Base-by-base conservation (phyloP, 352 stramenopile species). In the Pythium apleroticum region DNA sequence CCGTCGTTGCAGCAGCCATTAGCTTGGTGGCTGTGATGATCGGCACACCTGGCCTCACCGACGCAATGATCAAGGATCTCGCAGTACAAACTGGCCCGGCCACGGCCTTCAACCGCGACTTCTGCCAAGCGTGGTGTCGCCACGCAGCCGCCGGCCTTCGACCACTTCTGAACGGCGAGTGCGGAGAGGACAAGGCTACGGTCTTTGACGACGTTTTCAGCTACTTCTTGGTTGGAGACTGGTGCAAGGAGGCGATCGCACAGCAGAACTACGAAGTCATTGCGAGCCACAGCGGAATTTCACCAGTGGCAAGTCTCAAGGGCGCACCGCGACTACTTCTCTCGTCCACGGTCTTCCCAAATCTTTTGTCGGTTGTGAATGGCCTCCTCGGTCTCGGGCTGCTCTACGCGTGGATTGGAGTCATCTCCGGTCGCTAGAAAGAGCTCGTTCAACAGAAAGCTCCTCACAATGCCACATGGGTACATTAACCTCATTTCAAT, bases 381-480 rank as follows among this genome's bases (percentile, higher is more conserved):
- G 8, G 33, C 12, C 12, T 41, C 33, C 8, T 41, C 11, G 33
- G 33, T 11, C 8, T 41, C 33, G 12, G 3, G 8, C 8, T 41
- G 8, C 33, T 41, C 33, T 41, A 4, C 12, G 8, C 8, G 12
- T 41, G 33, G 33, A 17, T 41, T 33, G 30, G 30, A 33, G 4
- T 33, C 9, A 9, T 33, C 9, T 33, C 30, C 30, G 4, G 30
- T 33, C 30, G 4, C 4, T 33, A n/a, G n/a, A n/a, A n/a, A n/a
- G 30, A 33, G 9, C 30, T 33, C 30, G 4, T 33, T 9, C 30
- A 33, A 33, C n/a, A n/a, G n/a, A n/a, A n/a, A 35, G 30, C 41
- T 28, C n/a, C 43, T 50, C n/a, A 50, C 28, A 22, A 52, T 52
- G 10, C 27, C 25, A 56, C 17, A 57, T 57, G 52, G 52, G 30